Percentiles rank a stretch among this genome's conserved stretches.
Conservation (phyloP, 1,284 basidiomycete species). For the Cryptococcus deneoformans region DNA sequence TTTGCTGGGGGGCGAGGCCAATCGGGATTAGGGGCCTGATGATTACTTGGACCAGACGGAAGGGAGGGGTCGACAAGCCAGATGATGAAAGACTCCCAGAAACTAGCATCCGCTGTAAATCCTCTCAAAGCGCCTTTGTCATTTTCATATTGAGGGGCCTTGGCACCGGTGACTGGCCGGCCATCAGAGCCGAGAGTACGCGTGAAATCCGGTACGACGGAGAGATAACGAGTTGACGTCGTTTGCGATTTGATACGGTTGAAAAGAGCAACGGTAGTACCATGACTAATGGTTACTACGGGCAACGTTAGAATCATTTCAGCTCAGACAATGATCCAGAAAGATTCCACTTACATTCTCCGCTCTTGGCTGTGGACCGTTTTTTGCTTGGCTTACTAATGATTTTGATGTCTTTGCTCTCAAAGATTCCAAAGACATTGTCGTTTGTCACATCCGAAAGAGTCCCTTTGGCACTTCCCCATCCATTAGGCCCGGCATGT, state of each 20-base stretch:
- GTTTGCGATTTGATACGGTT: constrained; percentile 91
- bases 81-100: constrained; percentile 83
- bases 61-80: constrained; percentile 66
- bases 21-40: constrained; percentile 61
- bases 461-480: constrained; percentile 27
- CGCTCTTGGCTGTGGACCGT: constrained; percentile 86
- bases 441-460: constrained; percentile 69
- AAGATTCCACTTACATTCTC: constrained; percentile 67
- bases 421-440: constrained; percentile 73
- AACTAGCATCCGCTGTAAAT: constrained; percentile 51
- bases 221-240: constrained; percentile 92
- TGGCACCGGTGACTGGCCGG: constrained; percentile 69
- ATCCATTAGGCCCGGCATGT: constrained; percentile 26
- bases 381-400: constrained; percentile 98
- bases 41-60: constrained; percentile 69
- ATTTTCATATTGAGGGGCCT: constrained; percentile 12
- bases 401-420: constrained; percentile 90
- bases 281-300: constrained; percentile 89
- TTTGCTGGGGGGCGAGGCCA: constrained; percentile 76
- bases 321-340: neutral
- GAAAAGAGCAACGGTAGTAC: constrained; percentile 91
- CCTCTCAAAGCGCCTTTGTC: constrained; percentile 28
- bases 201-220: constrained; percentile 84
- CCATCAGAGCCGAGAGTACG: constrained; percentile 90
- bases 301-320: neutral